Evolutionary conservation across 78 protist species (phyloP).

Genomic region (Diacronema lutheri): DNA sequence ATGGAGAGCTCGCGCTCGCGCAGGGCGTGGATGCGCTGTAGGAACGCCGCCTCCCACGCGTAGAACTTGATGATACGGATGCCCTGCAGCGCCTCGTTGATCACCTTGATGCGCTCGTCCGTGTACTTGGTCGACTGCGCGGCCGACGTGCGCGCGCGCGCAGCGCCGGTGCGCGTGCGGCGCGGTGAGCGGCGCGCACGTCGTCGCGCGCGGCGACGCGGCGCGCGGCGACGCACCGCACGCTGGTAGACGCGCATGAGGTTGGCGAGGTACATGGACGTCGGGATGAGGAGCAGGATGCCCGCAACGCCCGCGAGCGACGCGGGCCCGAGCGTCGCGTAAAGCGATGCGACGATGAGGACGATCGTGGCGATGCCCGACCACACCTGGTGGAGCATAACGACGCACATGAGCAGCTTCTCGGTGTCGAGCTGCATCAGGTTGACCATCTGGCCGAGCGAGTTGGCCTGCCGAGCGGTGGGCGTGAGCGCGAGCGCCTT

Average conservation of each 20-base stretch:
- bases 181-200: no score
- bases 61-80: constrained; percentile 52
- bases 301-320: constrained; percentile 61
- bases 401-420: constrained; percentile 47
- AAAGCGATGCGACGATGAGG: constrained; percentile 48
- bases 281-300: constrained; percentile 59
- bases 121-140: not conserved
- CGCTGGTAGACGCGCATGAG: no score
- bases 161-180: not conserved
- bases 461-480: no score
- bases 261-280: no score
- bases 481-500: no score
- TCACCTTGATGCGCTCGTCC: constrained; percentile 18
- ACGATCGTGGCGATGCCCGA: constrained; percentile 56
- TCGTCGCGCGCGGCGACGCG: not conserved
- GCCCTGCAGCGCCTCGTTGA: constrained; percentile 53
- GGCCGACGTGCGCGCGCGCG: not conserved
- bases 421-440: constrained; percentile 79
- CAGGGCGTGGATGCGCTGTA: not conserved
- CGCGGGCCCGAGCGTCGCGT: constrained; percentile 44
- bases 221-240: no score
- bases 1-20: not conserved
- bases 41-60: constrained; percentile 38
- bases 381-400: constrained; percentile 57
- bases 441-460: constrained; percentile 67